Evolutionary conservation across 352 stramenopile species (phyloP).

Genomic region (Globisporangium spinosum): DNA sequence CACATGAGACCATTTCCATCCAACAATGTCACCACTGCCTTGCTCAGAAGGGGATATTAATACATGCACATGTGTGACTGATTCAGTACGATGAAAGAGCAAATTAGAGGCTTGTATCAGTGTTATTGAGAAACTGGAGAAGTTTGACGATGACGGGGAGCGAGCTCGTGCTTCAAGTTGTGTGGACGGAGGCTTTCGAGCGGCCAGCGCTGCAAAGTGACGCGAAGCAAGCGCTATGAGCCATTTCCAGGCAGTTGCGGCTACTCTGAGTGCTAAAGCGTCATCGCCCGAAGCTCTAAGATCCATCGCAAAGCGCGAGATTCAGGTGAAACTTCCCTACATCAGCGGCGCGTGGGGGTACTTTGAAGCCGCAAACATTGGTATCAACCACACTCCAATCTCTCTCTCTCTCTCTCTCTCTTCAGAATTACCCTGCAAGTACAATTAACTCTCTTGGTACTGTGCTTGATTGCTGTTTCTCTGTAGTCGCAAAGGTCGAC

Average conservation of each 20-base stretch:
- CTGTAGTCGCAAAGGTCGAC: conserved; percentile 49
- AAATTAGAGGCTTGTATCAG: background rate
- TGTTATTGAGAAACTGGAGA: background rate
- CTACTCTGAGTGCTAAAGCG: background rate
- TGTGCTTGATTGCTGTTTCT: background rate
- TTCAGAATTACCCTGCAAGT: background rate
- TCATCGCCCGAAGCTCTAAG: background rate
- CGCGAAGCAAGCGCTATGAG: conserved; percentile 1
- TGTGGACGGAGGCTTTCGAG: conserved; percentile 5
- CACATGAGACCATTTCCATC: background rate
- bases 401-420: background rate
- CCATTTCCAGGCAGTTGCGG: conserved; percentile 10
- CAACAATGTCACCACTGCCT: background rate
- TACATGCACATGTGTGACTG: background rate
- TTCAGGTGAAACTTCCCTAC: conserved; percentile 39
- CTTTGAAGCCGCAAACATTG: conserved; percentile 53
- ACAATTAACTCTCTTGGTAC: background rate
- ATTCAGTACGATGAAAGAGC: background rate
- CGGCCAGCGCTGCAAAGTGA: background rate
- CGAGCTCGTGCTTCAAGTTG: background rate
- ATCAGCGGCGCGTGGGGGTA: conserved; percentile 41
- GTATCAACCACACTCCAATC: conserved; percentile 20
- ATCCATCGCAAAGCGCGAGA: conserved; percentile 20
- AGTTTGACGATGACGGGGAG: background rate
- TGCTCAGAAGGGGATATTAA: background rate